These are phyloP conservation scores for Clitocybe nebularis DNA, from an alignment of 1,284 basidiomycete species.

Conservation along the genomic window DNA sequence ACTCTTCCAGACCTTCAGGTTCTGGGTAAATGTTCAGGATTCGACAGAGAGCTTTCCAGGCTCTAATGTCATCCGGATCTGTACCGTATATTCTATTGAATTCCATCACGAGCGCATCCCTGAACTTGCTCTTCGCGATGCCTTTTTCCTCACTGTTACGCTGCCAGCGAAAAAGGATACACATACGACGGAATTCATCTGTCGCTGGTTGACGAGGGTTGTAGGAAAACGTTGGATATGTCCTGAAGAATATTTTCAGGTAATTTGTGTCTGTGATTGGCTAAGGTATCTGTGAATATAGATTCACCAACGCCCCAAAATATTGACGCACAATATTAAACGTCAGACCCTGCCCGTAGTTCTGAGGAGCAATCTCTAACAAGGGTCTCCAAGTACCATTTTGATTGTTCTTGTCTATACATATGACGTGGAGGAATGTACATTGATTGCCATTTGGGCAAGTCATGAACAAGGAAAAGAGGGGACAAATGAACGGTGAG, in stretches of 20 bases:
- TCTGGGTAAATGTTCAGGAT: conserved; percentile 14
- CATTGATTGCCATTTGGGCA: too few species aligned
- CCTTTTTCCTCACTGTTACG: background rate
- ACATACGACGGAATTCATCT: conserved; percentile 19
- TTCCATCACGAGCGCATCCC: conserved; percentile 17
- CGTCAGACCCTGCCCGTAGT: too few species aligned
- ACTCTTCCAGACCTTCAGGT: conserved; percentile 15
- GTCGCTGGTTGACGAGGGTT: conserved; percentile 14
- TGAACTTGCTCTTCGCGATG: conserved; percentile 7
- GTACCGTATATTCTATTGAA: conserved; percentile 21
- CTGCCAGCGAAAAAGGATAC: conserved; percentile 9
- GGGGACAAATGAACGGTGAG: too few species aligned
- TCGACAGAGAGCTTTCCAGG: conserved; percentile 19
- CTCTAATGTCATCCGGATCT: conserved; percentile 17
- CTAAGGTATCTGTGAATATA: too few species aligned
- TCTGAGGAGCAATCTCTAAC: too few species aligned
- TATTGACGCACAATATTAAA: too few species aligned
- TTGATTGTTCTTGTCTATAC: too few species aligned
- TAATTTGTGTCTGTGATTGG: too few species aligned
- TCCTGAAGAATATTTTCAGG: conserved; percentile 10
- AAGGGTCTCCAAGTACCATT: too few species aligned
- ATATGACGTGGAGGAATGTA: too few species aligned
- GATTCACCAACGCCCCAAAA: too few species aligned
- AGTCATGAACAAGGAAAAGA: too few species aligned
- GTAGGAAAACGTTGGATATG: conserved; percentile 16